Percentiles rank a stretch among this genome's conserved stretches.
These are phyloP conservation scores for Endocarpon pusillum DNA, from an alignment of 495 filamentous ascomycete species.

Conservation along the genomic window DNA sequence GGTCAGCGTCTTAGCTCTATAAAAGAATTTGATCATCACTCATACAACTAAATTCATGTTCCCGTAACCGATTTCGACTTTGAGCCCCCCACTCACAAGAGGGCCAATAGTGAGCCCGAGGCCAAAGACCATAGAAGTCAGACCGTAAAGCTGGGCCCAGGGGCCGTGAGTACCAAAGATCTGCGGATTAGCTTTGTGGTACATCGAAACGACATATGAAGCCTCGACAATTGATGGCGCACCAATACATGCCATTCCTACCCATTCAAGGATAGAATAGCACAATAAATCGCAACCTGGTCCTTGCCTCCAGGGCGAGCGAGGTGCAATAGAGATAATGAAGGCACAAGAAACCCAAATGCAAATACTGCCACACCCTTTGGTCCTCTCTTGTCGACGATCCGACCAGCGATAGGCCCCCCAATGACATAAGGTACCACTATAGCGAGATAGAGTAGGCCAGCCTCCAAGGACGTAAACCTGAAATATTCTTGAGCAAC, in stretches of 20 bases:
- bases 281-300: constrained; percentile 53
- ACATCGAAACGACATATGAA: constrained; percentile 39
- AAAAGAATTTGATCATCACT: no score
- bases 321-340: constrained; percentile 48
- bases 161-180: background rate
- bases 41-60: no score
- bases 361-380: constrained; percentile 43
- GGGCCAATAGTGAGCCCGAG: background rate
- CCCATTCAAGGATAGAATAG: constrained; percentile 47
- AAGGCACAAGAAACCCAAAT: constrained; percentile 41
- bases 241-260: constrained; percentile 36
- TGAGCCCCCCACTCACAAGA: background rate
- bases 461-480: constrained; percentile 44
- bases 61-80: background rate
- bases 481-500: constrained; percentile 34
- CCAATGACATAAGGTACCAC: constrained; percentile 37
- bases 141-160: background rate
- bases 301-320: constrained; percentile 39
- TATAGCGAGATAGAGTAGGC: constrained; percentile 46
- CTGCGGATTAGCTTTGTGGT: constrained; percentile 20
- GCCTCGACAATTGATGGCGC: constrained; percentile 56
- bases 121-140: background rate
- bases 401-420: constrained; percentile 39
- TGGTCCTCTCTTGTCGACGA: constrained; percentile 40
- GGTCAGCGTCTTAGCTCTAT: no score